Evolutionary conservation across 2,329 filamentous ascomycete species (phyloP), one percentile per base, ranked within the genome.

Genomic region (Aspergillus ustus): DNA sequence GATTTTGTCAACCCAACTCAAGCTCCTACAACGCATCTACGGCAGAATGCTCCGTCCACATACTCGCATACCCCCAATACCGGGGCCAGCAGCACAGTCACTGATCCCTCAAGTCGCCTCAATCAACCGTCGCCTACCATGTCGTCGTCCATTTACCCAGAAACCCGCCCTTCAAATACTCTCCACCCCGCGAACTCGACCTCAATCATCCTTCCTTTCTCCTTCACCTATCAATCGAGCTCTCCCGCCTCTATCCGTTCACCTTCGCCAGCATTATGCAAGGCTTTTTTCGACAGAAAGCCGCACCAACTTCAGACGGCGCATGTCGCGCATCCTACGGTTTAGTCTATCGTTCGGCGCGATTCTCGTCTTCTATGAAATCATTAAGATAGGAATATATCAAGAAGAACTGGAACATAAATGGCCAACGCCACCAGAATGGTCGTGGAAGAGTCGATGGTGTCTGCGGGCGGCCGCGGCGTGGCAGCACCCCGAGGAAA

Each of bases 361-460:
- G 15, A 84, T 88, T 45, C 75, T 88, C 7, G 79, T 84, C 49
- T 84, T 89, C 62, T 76, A 87, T 46, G 80, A 86, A 44, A 79
- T 90, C 9, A 85, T 88, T 44, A 84, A 84, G 66, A 86, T 88
- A 65, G 89, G 89, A 17, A 73, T 92, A 40, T 83, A 90, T 71
- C 89, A 93, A 70, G 92, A 96, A 76, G 81, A 84, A 63, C 81
- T 91, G 49, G 93, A 97, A 78, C 84, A 89, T 52, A 82, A 85
- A 56, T 91, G 89, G 73, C 93, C 93, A 0, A 93, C 92, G 1
- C 93, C 94, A 1, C 84, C 86, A 28, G 93, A 96, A 74, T 97
- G 93, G 92, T 81, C 81, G 0, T 90, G 88, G 75, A 78, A 87
- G 66, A 91, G 90, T 50, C 83, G 92, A 25, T 86, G 90, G 77